Base-by-base conservation (phyloP, 768 basidiomycete species). In the Hericium alpestre region DNA sequence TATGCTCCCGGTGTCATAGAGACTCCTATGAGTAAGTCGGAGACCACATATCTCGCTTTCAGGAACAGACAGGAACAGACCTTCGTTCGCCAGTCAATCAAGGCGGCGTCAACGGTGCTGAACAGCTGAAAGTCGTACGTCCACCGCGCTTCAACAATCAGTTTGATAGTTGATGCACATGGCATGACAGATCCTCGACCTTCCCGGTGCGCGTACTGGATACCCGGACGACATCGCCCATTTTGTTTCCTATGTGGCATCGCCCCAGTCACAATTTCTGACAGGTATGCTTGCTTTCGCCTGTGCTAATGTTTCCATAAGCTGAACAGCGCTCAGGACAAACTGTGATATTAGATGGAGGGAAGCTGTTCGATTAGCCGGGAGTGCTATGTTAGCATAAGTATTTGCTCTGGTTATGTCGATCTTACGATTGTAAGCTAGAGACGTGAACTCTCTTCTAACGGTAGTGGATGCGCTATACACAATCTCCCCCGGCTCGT, bases 1-100 rank as follows among this genome's bases (percentile, higher is more conserved):
- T 66, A 65, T 38, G 59, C 64, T 9, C 59, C 65, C 18, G 65
- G 64, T 2, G 55, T 51, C 48, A 51, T 62, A 2, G 58, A 61
- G 27, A 58, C 63, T 13, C 27, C 41, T 8, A 53, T 63, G 54
- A 22, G 65, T 65, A 47, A 49, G 63, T 53, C 11, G 20, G 16
- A 25, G 10, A n/a, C n/a, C 13, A 5, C 1, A 12, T 3, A 18
- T 48, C 15, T 22, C 12, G 1, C 12, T 15, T 15, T n/a, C 5
- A 7, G 20, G 53, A 9, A 8, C 9, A 22, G 27, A 16, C 5
- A 7, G 20, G 53, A 9, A 8, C 9, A 22, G 27, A 16, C 16
- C 32, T 38, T 10, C 49, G 27, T 8, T 38, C 32, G 6, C 4
- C 20, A 12, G 27, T 32, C 27, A 27, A 22, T 3, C 38, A 51